These are phyloP conservation scores for Kazachstania africana DNA, from an alignment of 805 yeast genomes.

Conservation along the genomic window DNA sequence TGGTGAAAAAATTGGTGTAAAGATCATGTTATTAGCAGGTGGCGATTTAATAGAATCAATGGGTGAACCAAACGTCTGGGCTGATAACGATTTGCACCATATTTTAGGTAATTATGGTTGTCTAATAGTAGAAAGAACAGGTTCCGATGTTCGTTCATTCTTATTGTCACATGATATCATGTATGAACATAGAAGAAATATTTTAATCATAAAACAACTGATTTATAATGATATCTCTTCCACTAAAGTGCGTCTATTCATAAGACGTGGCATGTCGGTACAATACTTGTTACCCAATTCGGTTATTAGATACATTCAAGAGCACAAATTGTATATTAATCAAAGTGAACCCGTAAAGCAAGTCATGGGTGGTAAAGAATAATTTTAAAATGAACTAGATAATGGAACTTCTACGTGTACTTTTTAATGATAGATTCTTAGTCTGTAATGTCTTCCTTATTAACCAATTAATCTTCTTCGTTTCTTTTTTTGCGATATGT, in stretches of 20 bases:
- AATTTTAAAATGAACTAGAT: no score
- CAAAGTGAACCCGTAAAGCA: conserved; percentile 92
- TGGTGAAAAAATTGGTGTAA: conserved; percentile 67
- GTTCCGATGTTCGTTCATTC: conserved; percentile 89
- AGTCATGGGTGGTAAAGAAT: conserved; percentile 42
- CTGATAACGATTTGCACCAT: conserved; percentile 88
- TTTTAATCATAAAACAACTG: conserved; percentile 86
- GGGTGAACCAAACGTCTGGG: conserved; percentile 99
- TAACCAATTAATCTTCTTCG: no score
- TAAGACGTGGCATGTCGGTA: conserved; percentile 92
- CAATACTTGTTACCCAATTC: conserved; percentile 89
- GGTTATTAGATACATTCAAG: conserved; percentile 90
- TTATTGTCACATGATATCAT: conserved; percentile 87
- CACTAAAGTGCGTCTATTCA: conserved; percentile 84
- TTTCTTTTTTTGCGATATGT: no score
- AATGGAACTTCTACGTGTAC: no score
- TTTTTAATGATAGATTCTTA: no score
- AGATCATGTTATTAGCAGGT: conserved; percentile 92
- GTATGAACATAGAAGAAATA: conserved; percentile 92
- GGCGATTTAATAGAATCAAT: conserved; percentile 95
- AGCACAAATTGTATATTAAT: conserved; percentile 71
- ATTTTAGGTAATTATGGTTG: conserved; percentile 94
- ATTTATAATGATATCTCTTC: conserved; percentile 94
- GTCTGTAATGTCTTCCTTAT: no score
- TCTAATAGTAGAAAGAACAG: conserved; percentile 91